Evolutionary conservation across 495 filamentous ascomycete genomes (phyloP).

Genomic region (Bacidia gigantensis): DNA sequence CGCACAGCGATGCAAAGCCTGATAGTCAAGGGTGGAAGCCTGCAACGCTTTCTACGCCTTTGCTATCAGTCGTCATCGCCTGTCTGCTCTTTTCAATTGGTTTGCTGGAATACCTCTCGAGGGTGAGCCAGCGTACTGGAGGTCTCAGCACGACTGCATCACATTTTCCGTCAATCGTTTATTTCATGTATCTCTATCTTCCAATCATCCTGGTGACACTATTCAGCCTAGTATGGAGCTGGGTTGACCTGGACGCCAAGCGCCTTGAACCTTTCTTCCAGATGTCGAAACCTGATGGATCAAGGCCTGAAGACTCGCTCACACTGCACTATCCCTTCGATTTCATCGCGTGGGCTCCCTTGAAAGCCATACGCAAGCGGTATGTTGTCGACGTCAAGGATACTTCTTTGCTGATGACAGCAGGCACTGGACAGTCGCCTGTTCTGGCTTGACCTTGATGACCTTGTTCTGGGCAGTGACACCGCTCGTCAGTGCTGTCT

Average conservation of each 20-base stretch:
- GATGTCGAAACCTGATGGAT: slow-evolving; percentile 38
- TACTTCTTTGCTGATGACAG: not conserved
- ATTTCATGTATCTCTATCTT: slow-evolving; percentile 25
- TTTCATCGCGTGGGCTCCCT: slow-evolving; percentile 33
- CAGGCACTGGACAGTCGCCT: slow-evolving; percentile 33
- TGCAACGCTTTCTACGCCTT: slow-evolving; percentile 20
- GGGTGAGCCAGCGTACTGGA: slow-evolving; percentile 16
- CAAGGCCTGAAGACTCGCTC: slow-evolving; percentile 26
- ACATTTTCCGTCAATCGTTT: slow-evolving; percentile 11
- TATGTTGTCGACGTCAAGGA: slow-evolving; percentile 5
- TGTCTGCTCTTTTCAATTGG: slow-evolving; percentile 19
- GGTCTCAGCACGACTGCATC: slow-evolving; percentile 25
- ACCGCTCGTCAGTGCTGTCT: slow-evolving; percentile 29
- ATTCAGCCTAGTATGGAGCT: slow-evolving; percentile 63
- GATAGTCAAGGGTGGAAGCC: slow-evolving; percentile 31
- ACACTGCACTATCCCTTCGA: slow-evolving; percentile 36
- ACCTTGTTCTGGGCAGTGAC: slow-evolving; percentile 33
- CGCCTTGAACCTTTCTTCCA: slow-evolving; percentile 65
- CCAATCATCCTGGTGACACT: slow-evolving; percentile 53
- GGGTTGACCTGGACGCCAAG: slow-evolving; percentile 60
- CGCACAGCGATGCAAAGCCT: too few species aligned
- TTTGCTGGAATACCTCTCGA: slow-evolving; percentile 21
- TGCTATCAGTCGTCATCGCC: slow-evolving; percentile 18
- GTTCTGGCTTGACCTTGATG: slow-evolving; percentile 25
- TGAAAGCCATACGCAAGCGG: slow-evolving; percentile 26